These are phyloP conservation scores for Leccinum subtestaceum DNA, from an alignment of 768 basidiomycete genomes.

Conservation along the genomic window DNA sequence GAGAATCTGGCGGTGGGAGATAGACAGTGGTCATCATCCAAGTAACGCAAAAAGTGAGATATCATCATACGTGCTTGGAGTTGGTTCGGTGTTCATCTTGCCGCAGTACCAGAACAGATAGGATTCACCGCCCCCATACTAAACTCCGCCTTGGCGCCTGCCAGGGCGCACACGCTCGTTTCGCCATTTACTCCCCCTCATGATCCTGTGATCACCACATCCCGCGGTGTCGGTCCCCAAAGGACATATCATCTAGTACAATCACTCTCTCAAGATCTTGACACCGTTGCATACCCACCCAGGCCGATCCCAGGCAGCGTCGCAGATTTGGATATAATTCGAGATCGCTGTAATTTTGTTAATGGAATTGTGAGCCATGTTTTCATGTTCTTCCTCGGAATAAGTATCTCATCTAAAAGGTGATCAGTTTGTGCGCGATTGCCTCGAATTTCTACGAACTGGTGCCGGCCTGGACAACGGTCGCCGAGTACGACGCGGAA, in stretches of 20 bases:
- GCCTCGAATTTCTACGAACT: conserved; percentile 82
- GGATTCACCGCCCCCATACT: conserved; percentile 51
- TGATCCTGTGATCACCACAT: conserved; percentile 39
- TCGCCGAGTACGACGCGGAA: conserved; percentile 66
- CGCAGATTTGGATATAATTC: conserved; percentile 84
- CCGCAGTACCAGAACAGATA: conserved; percentile 60
- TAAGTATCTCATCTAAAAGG: conserved; percentile 1
- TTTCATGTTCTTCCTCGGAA: not conserved
- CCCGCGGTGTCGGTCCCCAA: conserved; percentile 69
- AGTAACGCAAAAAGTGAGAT: conserved; percentile 64
- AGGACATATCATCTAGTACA: conserved; percentile 57
- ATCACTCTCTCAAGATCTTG: conserved; percentile 56
- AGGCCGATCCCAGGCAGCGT: conserved; percentile 78
- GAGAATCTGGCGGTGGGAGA: conserved; percentile 92
- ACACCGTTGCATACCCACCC: conserved; percentile 75
- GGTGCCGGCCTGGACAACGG: conserved; percentile 84
- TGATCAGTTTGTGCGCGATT: conserved; percentile 87
- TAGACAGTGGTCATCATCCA: conserved; percentile 87
- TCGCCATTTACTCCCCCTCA: conserved; percentile 47
- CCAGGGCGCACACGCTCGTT: conserved; percentile 44
- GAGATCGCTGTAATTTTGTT: conserved; percentile 84
- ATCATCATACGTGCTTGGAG: conserved; percentile 6
- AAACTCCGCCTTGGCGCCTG: conserved; percentile 67
- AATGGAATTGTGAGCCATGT: conserved; percentile 54
- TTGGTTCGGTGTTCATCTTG: not conserved